Percentiles rank a stretch among this genome's conserved stretches.
Evolutionary conservation across 768 basidiomycete species (phyloP).

Genomic region (Tulasnella sp.): DNA sequence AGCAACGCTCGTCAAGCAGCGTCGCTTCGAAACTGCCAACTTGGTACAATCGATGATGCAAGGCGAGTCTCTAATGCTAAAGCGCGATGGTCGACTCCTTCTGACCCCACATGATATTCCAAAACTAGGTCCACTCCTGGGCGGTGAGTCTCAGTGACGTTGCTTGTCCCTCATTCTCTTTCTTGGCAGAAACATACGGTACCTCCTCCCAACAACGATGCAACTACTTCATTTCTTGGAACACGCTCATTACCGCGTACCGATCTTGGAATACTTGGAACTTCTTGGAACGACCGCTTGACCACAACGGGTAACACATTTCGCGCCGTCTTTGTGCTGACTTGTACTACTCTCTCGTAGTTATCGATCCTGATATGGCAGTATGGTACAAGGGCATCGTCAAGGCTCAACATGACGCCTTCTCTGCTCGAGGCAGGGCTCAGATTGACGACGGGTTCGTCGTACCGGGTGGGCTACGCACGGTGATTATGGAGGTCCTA

Average conservation of each 20-base stretch:
- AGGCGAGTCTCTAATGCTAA: conserved; percentile 47
- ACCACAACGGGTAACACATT: background rate
- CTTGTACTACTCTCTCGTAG: background rate
- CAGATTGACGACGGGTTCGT: conserved; percentile 15
- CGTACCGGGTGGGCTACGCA: background rate
- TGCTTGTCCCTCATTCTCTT: background rate
- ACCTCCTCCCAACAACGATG: background rate
- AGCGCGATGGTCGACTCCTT: conserved; percentile 40
- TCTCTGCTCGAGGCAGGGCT: background rate
- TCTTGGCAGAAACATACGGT: background rate
- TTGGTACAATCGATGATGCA: conserved; percentile 52
- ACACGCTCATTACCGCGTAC: background rate
- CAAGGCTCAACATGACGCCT: background rate
- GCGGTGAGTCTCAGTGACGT: background rate
- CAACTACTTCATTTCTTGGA: background rate
- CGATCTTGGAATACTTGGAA: background rate
- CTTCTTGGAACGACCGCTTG: background rate
- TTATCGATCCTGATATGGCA: background rate
- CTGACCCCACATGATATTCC: background rate
- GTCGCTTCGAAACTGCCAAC: conserved; percentile 47
- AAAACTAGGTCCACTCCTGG: conserved; percentile 6
- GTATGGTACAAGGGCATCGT: conserved; percentile 3
- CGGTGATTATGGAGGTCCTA: background rate
- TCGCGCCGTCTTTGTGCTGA: background rate
- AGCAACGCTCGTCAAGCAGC: conserved; percentile 44